phyloP scores from a whole-genome alignment of 2,329 filamentous ascomycete species.

The Dactylellina sp. region DNA sequence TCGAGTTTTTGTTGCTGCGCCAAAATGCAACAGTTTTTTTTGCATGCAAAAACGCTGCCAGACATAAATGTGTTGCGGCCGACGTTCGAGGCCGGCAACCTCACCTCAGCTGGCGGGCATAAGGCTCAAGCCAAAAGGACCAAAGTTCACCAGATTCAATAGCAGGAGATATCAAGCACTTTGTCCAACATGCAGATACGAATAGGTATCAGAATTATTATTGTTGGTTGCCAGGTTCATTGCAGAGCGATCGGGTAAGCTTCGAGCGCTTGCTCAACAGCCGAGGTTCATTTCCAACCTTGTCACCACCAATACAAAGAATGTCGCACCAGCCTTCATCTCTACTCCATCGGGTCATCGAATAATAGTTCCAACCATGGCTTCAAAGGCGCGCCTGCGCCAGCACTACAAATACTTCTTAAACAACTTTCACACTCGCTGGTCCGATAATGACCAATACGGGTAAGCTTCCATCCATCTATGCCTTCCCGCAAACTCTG shows the following conservation, averaged over 20 bases:
- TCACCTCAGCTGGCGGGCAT: neutral
- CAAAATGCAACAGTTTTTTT: conserved; percentile 52
- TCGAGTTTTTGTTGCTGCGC: conserved; percentile 35
- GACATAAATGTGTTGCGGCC: neutral
- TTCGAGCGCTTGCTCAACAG: neutral
- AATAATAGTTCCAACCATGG: conserved; percentile 11
- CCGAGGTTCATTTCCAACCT: conserved; percentile 20
- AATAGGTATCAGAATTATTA: too few species aligned
- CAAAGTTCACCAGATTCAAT: too few species aligned
- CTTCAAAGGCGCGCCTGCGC: conserved; percentile 73
- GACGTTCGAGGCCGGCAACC: neutral
- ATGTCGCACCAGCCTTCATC: conserved; percentile 1
- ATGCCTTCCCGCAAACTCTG: conserved; percentile 65
- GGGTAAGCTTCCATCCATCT: conserved; percentile 39
- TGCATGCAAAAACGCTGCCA: neutral
- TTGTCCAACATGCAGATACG: too few species aligned
- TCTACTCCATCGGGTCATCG: neutral
- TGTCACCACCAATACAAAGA: conserved; percentile 3
- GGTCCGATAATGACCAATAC: conserved; percentile 68
- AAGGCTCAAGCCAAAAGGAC: neutral
- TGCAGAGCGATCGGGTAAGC: too few species aligned
- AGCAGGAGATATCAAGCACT: neutral
- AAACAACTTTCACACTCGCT: conserved; percentile 83
- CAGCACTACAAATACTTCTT: conserved; percentile 81
- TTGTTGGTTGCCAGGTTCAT: too few species aligned